Evolutionary conservation across 2,329 filamentous ascomycete species (phyloP).

Genomic region (Scytalidium lignicola): DNA sequence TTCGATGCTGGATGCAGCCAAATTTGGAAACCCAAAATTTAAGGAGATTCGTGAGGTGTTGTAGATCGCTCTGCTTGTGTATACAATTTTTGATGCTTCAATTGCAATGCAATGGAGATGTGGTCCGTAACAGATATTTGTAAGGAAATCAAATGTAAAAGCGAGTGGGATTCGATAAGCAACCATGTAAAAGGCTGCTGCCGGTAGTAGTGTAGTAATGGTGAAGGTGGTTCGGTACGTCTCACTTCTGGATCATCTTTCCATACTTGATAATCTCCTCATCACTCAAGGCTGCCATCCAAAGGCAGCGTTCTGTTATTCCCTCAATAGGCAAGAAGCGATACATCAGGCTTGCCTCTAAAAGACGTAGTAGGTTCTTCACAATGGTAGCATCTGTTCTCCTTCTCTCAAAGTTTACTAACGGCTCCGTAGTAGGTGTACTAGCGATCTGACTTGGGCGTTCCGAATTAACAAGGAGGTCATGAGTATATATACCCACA

Average conservation of each 20-base stretch:
- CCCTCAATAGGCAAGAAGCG: conserved; percentile 70
- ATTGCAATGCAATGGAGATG: too few relatives aligned
- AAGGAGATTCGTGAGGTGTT: neutral
- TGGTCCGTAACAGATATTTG: neutral
- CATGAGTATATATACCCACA: conserved; percentile 78
- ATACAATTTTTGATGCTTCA: neutral
- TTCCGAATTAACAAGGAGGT: conserved; percentile 76
- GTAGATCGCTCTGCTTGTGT: neutral
- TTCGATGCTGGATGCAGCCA: too few relatives aligned
- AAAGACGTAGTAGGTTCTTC: conserved; percentile 71
- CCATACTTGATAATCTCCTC: conserved; percentile 59
- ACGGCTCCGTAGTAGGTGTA: conserved; percentile 58
- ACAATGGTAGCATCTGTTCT: conserved; percentile 71
- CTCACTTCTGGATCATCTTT: conserved; percentile 24
- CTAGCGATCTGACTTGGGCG: conserved; percentile 69
- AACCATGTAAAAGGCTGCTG: too few relatives aligned
- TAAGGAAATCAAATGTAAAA: neutral
- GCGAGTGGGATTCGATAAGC: neutral
- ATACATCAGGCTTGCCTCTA: conserved; percentile 74
- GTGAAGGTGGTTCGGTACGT: neutral
- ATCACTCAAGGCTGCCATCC: conserved; percentile 73
- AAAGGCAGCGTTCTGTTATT: conserved; percentile 75
- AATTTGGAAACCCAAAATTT: too few relatives aligned
- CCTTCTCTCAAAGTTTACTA: conserved; percentile 81
- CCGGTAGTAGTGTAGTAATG: neutral